Conservation (phyloP, 257 asterid genomes). For the Scutellaria galericulata region DNA sequence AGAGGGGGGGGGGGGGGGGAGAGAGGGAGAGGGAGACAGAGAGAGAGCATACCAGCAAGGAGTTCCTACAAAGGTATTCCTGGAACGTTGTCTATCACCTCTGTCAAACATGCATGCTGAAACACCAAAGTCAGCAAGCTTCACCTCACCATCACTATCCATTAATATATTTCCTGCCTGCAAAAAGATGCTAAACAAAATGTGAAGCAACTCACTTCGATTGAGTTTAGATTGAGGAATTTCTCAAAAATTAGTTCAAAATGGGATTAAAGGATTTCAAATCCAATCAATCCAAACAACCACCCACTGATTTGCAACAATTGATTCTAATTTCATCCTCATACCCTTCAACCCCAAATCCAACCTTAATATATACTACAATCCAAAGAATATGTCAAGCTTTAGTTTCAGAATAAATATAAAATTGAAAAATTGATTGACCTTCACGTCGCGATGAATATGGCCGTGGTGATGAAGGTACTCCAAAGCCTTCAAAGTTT, state of each 20-base stretch:
- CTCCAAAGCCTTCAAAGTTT: slow-evolving; percentile 94
- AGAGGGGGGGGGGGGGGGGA: background rate
- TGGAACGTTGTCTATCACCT: slow-evolving; percentile 96
- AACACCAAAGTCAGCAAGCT: slow-evolving; percentile 99
- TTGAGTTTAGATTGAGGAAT: no score
- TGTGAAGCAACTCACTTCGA: background rate
- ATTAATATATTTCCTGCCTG: slow-evolving; percentile 98
- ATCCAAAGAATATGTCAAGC: slow-evolving; percentile 27
- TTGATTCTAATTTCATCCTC: no score
- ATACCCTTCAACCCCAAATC: no score
- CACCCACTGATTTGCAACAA: no score
- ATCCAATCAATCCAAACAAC: no score
- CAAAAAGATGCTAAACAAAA: slow-evolving; percentile 33
- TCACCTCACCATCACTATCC: slow-evolving; percentile 84
- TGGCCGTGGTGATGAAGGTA: slow-evolving; percentile 96
- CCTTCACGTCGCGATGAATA: slow-evolving; percentile 99
- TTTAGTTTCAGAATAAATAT: slow-evolving; percentile 13
- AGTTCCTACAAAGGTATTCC: slow-evolving; percentile 99
- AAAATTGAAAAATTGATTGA: slow-evolving; percentile 37
- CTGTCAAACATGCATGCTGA: slow-evolving; percentile 96
- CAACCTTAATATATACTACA: slow-evolving; percentile 7
- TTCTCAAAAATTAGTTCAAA: no score
- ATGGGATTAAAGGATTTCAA: no score
- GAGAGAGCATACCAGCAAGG: slow-evolving; percentile 84
- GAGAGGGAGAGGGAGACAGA: slow-evolving; percentile 25